Conservation (phyloP, 148 eudicot species). For the Rhododendron ferrugineum region DNA sequence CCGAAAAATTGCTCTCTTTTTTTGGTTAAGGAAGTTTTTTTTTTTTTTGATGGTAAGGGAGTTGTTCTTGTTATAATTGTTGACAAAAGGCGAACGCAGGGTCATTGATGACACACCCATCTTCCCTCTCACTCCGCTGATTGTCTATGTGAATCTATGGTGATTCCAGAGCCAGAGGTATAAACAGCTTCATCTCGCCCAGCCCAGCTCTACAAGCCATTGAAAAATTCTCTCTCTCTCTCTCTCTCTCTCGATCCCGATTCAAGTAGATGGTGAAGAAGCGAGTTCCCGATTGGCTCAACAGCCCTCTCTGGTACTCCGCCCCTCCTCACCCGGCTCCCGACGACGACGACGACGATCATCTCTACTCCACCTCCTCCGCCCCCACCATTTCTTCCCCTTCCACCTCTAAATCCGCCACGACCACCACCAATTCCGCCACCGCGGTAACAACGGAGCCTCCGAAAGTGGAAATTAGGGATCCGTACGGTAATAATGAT, state of each 20-base stretch:
- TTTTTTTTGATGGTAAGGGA: no score
- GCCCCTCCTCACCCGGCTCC: slow-evolving; percentile 22
- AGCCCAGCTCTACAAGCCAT: background rate
- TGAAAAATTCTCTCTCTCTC: background rate
- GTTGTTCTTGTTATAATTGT: background rate
- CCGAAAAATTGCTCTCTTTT: no score
- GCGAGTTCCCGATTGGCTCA: slow-evolving; percentile 85
- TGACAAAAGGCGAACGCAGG: background rate
- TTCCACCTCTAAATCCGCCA: slow-evolving; percentile 7
- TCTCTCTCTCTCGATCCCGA: background rate
- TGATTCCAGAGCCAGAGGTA: background rate
- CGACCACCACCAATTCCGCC: background rate
- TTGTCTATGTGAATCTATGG: background rate
- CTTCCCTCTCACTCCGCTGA: background rate
- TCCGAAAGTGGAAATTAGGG: slow-evolving; percentile 30
- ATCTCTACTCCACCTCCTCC: slow-evolving; percentile 18
- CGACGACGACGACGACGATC: background rate
- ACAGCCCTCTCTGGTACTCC: slow-evolving; percentile 81
- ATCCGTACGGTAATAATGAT: slow-evolving; percentile 20
- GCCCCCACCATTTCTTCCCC: background rate
- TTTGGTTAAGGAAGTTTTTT: no score
- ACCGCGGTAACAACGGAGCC: slow-evolving; percentile 22
- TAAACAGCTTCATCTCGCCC: background rate
- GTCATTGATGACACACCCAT: background rate
- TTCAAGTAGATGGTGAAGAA: slow-evolving; percentile 39